Conservation (phyloP, 306 rosid genomes). For the Cucurbita argyrosperma region DNA sequence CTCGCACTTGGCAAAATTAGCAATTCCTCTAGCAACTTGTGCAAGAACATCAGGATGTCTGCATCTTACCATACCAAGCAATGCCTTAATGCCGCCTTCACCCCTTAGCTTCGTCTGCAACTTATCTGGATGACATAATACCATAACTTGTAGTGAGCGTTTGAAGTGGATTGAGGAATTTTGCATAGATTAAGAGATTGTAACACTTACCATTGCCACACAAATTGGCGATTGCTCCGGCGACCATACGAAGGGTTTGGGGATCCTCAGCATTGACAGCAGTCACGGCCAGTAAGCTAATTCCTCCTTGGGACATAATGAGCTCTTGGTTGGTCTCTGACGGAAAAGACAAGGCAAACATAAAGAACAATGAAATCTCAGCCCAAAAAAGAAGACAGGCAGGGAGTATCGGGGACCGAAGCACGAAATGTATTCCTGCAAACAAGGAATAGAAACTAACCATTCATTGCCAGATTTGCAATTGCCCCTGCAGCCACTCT, state of each 20-base stretch:
- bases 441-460: conserved; percentile 21
- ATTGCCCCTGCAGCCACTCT: conserved; percentile 99
- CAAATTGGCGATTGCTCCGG: conserved; percentile 95
- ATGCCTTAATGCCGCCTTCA: conserved; percentile 85
- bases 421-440: background rate
- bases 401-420: conserved; percentile 1
- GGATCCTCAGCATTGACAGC: conserved; percentile 88
- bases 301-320: conserved; percentile 94
- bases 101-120: conserved; percentile 58
- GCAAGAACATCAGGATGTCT: conserved; percentile 96
- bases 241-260: conserved; percentile 96
- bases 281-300: conserved; percentile 63
- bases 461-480: conserved; percentile 96
- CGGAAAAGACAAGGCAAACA: conserved; percentile 6
- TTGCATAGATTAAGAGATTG: background rate
- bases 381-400: background rate
- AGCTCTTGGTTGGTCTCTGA: conserved; percentile 98
- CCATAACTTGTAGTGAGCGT: conserved; percentile 1
- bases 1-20: conserved; percentile 88
- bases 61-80: conserved; percentile 93
- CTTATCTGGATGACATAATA: conserved; percentile 41
- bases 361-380: background rate
- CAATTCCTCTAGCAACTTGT: conserved; percentile 98
- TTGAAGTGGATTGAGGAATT: background rate
- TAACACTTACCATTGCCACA: conserved; percentile 79